These are phyloP conservation scores for Nitzschia putrida DNA, from an alignment of 108 stramenopile genomes.

Conservation along the genomic window DNA sequence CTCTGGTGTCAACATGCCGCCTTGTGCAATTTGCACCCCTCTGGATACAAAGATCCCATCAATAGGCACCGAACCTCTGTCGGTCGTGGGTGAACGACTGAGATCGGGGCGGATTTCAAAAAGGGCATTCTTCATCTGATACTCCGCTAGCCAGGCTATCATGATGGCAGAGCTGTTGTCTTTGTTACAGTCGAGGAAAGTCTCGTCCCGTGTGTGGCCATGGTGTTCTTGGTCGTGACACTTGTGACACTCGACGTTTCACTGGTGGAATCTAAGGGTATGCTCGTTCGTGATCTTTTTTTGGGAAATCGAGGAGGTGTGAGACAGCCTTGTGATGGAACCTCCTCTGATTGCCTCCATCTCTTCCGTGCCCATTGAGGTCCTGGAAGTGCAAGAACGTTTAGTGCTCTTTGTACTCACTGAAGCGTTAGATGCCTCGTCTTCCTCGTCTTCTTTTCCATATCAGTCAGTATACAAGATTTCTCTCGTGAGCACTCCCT, in stretches of 20 bases:
- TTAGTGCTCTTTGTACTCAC: background rate
- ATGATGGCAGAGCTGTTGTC: background rate
- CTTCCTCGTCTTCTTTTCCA: background rate
- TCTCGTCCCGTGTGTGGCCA: background rate
- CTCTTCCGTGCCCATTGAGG: background rate
- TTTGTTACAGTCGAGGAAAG: background rate
- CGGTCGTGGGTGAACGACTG: too few relatives aligned
- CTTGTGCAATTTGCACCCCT: background rate
- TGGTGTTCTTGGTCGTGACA: background rate
- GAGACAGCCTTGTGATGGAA: too few relatives aligned
- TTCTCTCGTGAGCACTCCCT: too few relatives aligned
- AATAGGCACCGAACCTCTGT: background rate
- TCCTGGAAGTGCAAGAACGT: background rate
- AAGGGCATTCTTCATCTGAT: background rate
- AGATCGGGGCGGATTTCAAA: background rate
- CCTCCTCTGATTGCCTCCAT: too few relatives aligned
- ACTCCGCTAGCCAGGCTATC: background rate
- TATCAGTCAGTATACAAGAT: background rate
- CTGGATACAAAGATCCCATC: background rate
- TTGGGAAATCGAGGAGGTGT: too few relatives aligned
- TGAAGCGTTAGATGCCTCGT: background rate
- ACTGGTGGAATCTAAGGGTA: background rate
- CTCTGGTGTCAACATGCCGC: background rate
- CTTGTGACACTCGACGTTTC: background rate
- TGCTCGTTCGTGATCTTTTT: too few relatives aligned